Base-by-base conservation (phyloP, 441 rosid species). In the Biscutella laevigata region DNA sequence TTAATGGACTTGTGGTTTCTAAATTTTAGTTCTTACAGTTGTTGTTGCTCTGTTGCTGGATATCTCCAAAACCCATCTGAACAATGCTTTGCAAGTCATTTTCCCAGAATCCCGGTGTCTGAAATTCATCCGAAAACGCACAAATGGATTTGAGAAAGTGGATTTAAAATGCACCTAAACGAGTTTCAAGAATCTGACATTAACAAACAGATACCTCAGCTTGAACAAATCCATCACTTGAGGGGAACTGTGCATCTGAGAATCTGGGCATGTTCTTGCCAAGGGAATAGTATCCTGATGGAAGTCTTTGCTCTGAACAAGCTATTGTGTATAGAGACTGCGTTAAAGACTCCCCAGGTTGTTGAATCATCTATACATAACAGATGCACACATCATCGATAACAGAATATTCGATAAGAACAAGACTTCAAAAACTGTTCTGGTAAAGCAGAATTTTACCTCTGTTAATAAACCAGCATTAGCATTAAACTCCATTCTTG, bases 51-150 rank as follows among this genome's bases (percentile, higher is more conserved):
- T 67, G 74, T 40, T 73, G 69, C 36, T 67, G 84, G 66, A 73
- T 73, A 68, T 76, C 84, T 45, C 65, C 74, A 61, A 75, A 77
- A 15, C 79, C 94, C 97, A 83, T 83, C 64, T 86, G 90, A 68
- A 83, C 94, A 57, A 83, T 55, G 66, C 83, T 83, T 51, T 82
- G 91, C 12, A 86, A 79, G 43, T 82, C 95, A n/a, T 86, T 86
- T 44, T 82, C 86, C 91, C 91, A 86, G 12, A 76, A 42, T 10
- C 71, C 47, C 0, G 74, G 51, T 46, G 75, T 71, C 88, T 84
- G 73, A 37, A 69, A 55, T 22, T 12, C 9, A 33, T 4, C 22
- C n/a, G n/a, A 25, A 4, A 34, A n/a, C n/a, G n/a, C n/a, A n/a
- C n/a, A n/a, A n/a, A n/a, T n/a, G n/a, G n/a, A n/a, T n/a, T n/a